These are phyloP conservation scores for Anthracocystis walkeri DNA, from an alignment of 1,284 basidiomycete genomes.

Conservation along the genomic window DNA sequence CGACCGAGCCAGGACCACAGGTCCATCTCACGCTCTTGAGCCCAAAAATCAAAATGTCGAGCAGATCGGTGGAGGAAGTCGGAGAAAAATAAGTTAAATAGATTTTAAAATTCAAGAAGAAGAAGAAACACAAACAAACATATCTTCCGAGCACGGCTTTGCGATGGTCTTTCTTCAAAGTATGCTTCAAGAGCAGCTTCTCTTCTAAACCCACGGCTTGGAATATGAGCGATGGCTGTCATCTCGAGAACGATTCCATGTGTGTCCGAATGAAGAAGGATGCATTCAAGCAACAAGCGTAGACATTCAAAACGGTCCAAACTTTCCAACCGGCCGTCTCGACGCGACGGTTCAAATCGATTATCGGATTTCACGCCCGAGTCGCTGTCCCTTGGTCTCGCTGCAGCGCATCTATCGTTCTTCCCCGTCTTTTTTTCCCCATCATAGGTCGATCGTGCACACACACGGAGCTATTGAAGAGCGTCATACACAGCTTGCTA, in stretches of 20 bases:
- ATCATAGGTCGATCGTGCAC: background rate
- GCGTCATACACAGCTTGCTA: no score
- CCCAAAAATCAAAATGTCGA: background rate
- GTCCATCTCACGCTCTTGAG: conserved; percentile 1
- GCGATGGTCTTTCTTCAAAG: background rate
- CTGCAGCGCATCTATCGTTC: background rate
- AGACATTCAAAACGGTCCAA: background rate
- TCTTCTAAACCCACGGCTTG: no score
- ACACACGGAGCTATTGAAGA: no score
- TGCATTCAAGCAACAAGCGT: background rate
- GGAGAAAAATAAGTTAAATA: background rate
- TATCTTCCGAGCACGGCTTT: background rate
- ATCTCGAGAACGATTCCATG: no score
- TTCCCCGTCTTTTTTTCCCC: background rate
- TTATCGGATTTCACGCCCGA: conserved; percentile 42
- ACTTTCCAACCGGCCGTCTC: background rate
- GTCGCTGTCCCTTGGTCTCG: background rate
- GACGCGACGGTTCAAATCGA: conserved; percentile 19
- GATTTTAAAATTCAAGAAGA: conserved; percentile 5
- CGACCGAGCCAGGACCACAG: conserved; percentile 8
- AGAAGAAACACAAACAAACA: background rate
- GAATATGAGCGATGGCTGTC: no score
- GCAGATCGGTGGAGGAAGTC: conserved; percentile 28
- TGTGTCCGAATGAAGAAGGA: background rate
- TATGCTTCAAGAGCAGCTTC: no score